phyloP scores from a whole-genome alignment of 139 green algal genomes.

The Monoraphidium neglectum region DNA sequence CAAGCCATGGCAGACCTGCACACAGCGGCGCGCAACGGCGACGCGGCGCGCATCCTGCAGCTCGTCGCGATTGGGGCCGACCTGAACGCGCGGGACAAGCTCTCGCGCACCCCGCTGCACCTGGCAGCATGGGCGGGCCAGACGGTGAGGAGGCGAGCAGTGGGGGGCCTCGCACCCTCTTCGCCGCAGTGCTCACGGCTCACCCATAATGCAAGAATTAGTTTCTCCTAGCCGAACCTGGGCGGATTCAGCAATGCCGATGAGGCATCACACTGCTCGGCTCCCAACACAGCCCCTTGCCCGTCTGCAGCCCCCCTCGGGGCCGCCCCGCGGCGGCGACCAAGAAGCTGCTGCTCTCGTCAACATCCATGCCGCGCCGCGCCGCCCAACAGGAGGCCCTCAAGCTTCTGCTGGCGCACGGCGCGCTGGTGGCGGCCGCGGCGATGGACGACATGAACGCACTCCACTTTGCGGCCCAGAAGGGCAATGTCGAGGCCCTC shows the following conservation, averaged over 20 bases:
- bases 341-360: no score
- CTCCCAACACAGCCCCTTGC: no score
- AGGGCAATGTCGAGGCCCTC: conserved; percentile 57
- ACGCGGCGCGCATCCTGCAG: conserved; percentile 32
- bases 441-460: conserved; percentile 78
- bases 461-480: conserved; percentile 48
- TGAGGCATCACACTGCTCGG: no score
- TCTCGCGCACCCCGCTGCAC: conserved; percentile 68
- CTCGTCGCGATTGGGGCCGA: conserved; percentile 36
- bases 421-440: conserved; percentile 22
- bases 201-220: no score
- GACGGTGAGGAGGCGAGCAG: no score
- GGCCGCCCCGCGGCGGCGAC: no score
- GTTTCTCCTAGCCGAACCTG: no score
- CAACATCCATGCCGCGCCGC: no score
- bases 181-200: no score
- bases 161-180: no score
- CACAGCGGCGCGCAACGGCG: conserved; percentile 49
- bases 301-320: no score
- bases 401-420: conserved; percentile 64
- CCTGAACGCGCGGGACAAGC: conserved; percentile 52
- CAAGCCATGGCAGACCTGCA: conserved; percentile 39
- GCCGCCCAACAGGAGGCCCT: conserved; percentile 59
- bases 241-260: no score
- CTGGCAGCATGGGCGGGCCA: conserved; percentile 81